Evolutionary conservation across 345 rosid species (phyloP).

Genomic region (Tarenaya hassleriana): DNA sequence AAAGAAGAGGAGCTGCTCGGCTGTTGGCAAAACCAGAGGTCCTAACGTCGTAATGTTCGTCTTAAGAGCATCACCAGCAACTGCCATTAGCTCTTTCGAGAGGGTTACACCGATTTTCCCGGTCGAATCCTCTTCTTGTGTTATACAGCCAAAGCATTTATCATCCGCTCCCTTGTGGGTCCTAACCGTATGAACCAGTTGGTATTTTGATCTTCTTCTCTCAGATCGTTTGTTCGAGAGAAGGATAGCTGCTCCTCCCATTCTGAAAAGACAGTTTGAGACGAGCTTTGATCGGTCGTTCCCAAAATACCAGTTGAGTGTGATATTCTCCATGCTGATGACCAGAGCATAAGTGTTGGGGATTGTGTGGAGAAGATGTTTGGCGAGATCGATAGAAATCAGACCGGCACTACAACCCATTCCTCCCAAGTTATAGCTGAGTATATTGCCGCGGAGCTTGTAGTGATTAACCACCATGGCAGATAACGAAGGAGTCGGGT

Average conservation of each 20-base stretch:
- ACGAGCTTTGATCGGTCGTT: constrained; percentile 22
- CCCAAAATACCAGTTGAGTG: constrained; percentile 20
- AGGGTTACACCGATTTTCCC: constrained; percentile 47
- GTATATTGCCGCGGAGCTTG: neutral
- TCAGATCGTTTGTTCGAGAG: constrained; percentile 18
- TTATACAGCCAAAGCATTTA: constrained; percentile 48
- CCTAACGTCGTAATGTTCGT: constrained; percentile 65
- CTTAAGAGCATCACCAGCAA: constrained; percentile 75
- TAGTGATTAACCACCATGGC: constrained; percentile 34
- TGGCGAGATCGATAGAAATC: constrained; percentile 48
- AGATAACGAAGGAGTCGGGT: constrained; percentile 49
- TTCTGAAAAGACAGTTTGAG: constrained; percentile 25
- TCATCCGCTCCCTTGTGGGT: constrained; percentile 71
- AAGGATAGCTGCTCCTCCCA: constrained; percentile 22
- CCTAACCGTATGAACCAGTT: constrained; percentile 22
- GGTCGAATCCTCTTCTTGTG: constrained; percentile 51
- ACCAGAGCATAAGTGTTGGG: constrained; percentile 49
- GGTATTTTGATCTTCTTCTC: constrained; percentile 9
- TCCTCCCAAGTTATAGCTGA: neutral
- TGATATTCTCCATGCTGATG: constrained; percentile 17
- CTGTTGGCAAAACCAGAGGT: constrained; percentile 63
- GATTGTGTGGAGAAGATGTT: constrained; percentile 41
- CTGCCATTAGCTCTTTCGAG: constrained; percentile 72
- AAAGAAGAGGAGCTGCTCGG: constrained; percentile 55
- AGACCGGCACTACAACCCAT: constrained; percentile 71